Percentiles rank a stretch among this genome's conserved stretches.
phyloP scores from a whole-genome alignment of 2,329 filamentous ascomycete species.

The Claviceps sp. region DNA sequence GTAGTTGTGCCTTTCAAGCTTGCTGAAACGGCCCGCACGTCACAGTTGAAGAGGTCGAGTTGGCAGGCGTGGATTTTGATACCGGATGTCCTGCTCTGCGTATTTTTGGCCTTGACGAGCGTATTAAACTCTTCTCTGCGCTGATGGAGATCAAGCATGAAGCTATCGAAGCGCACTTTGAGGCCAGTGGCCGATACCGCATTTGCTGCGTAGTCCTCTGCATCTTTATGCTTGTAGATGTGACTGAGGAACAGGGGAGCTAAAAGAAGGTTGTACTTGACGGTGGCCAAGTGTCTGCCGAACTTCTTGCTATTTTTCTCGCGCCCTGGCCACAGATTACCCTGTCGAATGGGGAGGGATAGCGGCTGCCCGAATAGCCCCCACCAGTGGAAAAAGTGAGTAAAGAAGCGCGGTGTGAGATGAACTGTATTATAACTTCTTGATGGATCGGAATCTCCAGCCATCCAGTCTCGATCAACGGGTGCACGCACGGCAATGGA shows the following conservation, averaged over 20 bases:
- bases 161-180: constrained; percentile 89
- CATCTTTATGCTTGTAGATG: constrained; percentile 97
- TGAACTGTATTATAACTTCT: constrained; percentile 95
- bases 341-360: constrained; percentile 88
- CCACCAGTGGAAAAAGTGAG: constrained; percentile 98
- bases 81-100: constrained; percentile 69
- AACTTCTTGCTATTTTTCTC: constrained; percentile 99
- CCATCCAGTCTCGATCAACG: constrained; percentile 72
- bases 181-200: constrained; percentile 87
- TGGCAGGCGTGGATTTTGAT: constrained; percentile 96
- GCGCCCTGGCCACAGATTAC: constrained; percentile 75
- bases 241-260: constrained; percentile 92
- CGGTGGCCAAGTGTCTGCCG: constrained; percentile 88
- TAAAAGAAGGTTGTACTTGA: constrained; percentile 90
- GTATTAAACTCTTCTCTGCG: constrained; percentile 84
- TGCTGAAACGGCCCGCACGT: constrained; percentile 86
- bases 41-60: constrained; percentile 79
- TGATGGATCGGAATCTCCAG: constrained; percentile 60
- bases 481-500: constrained; percentile 86
- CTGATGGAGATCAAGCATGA: constrained; percentile 94
- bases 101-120: constrained; percentile 60
- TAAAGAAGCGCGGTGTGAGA: constrained; percentile 89
- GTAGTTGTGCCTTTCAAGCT: constrained; percentile 69
- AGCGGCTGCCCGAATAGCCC: constrained; percentile 89
- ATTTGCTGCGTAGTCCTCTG: constrained; percentile 65